Evolutionary conservation across 306 rosid species (phyloP).

Genomic region (Pyrus betulifolia): DNA sequence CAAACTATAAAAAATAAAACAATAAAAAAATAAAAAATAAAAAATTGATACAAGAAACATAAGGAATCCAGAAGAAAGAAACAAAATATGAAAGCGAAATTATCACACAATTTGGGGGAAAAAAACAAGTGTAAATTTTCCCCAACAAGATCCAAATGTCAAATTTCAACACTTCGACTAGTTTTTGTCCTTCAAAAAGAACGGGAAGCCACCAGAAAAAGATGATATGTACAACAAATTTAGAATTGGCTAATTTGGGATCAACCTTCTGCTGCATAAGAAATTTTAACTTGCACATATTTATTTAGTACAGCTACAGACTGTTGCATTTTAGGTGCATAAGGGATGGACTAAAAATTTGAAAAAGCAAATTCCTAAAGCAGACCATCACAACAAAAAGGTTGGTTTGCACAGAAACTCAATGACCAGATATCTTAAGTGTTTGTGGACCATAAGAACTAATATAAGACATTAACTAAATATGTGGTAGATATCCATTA

Average conservation of each 20-base stretch:
- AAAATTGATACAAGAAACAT: constrained; percentile 11
- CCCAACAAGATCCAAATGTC: constrained; percentile 9
- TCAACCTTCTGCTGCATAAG: neutral
- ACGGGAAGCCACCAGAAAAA: constrained; percentile 6
- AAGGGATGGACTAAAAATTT: neutral
- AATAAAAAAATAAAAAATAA: constrained; percentile 13
- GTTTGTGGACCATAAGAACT: neutral
- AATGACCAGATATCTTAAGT: neutral
- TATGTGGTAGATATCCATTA: neutral
- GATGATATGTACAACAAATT: neutral
- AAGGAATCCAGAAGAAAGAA: neutral
- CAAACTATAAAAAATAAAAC: constrained; percentile 13
- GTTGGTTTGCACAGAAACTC: neutral
- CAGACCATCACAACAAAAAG: neutral
- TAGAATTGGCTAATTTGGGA: constrained; percentile 12
- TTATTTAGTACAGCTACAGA: neutral
- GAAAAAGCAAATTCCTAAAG: neutral
- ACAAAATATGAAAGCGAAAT: neutral
- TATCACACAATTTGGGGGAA: neutral
- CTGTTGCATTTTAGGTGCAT: neutral
- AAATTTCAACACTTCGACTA: constrained; percentile 8
- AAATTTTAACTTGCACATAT: neutral
- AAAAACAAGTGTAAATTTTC: neutral
- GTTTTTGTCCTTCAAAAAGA: constrained; percentile 10
- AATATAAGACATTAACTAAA: neutral